These are phyloP conservation scores for Fusarium marasasianum DNA, from an alignment of 2,329 filamentous ascomycete species.

Conservation along the genomic window DNA sequence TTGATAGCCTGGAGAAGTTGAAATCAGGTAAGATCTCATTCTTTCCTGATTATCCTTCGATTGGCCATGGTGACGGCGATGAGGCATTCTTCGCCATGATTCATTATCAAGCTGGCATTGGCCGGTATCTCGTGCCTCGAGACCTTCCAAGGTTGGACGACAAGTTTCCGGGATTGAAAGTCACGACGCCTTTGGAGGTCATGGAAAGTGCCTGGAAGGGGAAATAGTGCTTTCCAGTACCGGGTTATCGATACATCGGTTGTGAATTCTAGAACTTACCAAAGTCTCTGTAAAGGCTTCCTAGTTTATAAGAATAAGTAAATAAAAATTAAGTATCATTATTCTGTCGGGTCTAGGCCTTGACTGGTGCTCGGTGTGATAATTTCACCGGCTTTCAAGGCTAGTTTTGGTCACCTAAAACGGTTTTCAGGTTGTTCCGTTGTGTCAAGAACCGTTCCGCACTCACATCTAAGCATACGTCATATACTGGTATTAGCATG, in stretches of 20 bases:
- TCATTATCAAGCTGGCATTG: constrained; percentile 29
- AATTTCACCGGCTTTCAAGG: too few relatives aligned
- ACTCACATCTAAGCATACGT: neutral
- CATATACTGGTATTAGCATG: neutral
- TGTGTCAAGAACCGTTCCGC: neutral
- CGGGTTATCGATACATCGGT: too few relatives aligned
- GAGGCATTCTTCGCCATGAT: constrained; percentile 34
- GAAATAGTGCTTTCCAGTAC: neutral
- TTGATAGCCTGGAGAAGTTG: constrained; percentile 36
- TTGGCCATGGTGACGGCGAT: constrained; percentile 23
- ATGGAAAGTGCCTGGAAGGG: constrained; percentile 33
- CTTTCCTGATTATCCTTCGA: constrained; percentile 26
- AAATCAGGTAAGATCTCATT: constrained; percentile 40
- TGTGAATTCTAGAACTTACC: too few relatives aligned
- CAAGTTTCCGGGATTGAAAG: constrained; percentile 21
- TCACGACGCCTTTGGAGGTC: constrained; percentile 21
- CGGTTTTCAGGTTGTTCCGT: too few relatives aligned
- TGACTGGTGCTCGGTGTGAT: neutral
- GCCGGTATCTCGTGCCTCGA: constrained; percentile 10
- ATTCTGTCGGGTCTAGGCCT: neutral
- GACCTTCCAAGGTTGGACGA: constrained; percentile 4
- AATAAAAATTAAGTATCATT: neutral
- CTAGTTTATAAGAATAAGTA: neutral
- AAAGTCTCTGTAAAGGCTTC: accelerated
- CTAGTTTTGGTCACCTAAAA: neutral